These are phyloP conservation scores for Raphanus raphanistrum DNA, from an alignment of 345 rosid genomes.

Conservation along the genomic window DNA sequence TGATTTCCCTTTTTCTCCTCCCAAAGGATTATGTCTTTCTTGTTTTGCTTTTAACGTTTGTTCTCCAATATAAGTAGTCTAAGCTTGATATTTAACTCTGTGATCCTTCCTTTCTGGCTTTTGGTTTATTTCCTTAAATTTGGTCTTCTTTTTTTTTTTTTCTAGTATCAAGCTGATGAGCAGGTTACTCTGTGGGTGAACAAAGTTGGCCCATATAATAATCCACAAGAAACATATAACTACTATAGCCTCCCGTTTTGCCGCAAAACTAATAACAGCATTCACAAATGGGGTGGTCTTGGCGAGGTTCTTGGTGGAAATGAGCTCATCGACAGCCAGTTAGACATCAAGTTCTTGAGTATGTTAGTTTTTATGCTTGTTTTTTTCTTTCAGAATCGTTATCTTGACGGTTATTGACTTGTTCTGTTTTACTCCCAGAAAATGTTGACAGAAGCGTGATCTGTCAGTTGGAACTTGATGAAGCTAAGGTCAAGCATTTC, in stretches of 20 bases:
- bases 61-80: neutral
- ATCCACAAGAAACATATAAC: constrained; percentile 99
- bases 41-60: neutral
- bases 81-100: neutral
- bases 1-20: neutral
- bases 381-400: neutral
- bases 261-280: constrained; percentile 43
- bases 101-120: neutral
- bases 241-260: constrained; percentile 95
- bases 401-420: neutral
- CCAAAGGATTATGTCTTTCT: neutral
- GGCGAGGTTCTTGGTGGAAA: constrained; percentile 99
- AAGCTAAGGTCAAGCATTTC: constrained; percentile 72
- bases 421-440: constrained; percentile 44
- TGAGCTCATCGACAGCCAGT: constrained; percentile 90
- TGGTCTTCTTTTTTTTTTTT: neutral
- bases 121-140: neutral
- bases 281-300: constrained; percentile 98
- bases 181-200: constrained; percentile 89
- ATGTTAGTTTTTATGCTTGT: constrained; percentile 30
- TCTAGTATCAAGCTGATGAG: constrained; percentile 75
- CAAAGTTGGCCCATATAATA: constrained; percentile 95
- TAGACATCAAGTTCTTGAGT: constrained; percentile 81
- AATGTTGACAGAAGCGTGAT: constrained; percentile 62
- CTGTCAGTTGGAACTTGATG: constrained; percentile 70